Evolutionary conservation across 2,329 filamentous ascomycete species (phyloP), one percentile per base, ranked within the genome.

Genomic region (Truncatella angustata): DNA sequence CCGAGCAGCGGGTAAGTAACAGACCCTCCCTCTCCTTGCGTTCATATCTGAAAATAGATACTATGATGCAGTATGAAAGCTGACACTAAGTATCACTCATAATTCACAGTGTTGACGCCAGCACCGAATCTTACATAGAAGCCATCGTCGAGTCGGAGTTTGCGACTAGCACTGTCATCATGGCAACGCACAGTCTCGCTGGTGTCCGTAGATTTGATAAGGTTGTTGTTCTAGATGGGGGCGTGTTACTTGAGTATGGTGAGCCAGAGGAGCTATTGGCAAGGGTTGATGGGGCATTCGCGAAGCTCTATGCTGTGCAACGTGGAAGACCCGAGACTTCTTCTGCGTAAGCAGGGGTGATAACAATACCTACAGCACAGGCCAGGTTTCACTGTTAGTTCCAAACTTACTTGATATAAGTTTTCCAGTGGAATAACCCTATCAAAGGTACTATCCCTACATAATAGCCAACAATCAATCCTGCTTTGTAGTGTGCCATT

Each of bases 11-110:
- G 39, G 49, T 51, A n/a, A 54, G 2, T 63, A 58, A 24, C 53
- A 60, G 37, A 49, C 55, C 11, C 53, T 59, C 5, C 61, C 59
- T 3, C 12, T 58, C 10, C 39, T 55, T 37, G 28, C 45, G 18
- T 36, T 36, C 45, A 16, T 49, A 37, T 49, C 32, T 36, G 30
- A 49, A 37, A 36, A 49, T 18, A 37, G 28, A 49, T 37, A 36
- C 20, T 49, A 36, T 37, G 45, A 49, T 36, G 32, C 28, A 49
- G 32, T 49, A 37, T 37, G 45, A 49, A 37, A 49, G 45, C 32
- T 36, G 32, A 36, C 45, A 49, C 45, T 37, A 49, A 49, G 3
- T 36, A 24, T 37, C 45, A 49, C 30, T 37, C 45, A 47, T 47
- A 47, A 47, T 23, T 44, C 40, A 26, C 26, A 51, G 52, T 21